Conservation (phyloP, 164 flowering plant species). For the Tetrastigma voinierianum region DNA sequence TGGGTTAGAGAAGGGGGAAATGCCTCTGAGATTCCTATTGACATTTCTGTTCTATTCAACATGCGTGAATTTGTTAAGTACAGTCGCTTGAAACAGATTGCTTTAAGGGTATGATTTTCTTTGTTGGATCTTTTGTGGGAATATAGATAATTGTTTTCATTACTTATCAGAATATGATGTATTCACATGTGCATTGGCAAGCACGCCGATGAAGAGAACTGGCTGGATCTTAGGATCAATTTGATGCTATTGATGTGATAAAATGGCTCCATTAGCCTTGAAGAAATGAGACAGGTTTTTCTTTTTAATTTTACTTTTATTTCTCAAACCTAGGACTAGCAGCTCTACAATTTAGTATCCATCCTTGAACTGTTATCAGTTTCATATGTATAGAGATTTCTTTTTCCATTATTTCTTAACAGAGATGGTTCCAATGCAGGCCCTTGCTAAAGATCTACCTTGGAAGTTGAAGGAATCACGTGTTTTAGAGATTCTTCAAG, state of each 20-base stretch:
- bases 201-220: constrained; percentile 79
- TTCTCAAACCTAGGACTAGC: constrained; percentile 7
- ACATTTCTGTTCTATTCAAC: constrained; percentile 86
- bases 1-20: constrained; percentile 99
- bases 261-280: constrained; percentile 93
- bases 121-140: neutral
- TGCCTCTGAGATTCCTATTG: constrained; percentile 95
- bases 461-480: constrained; percentile 90
- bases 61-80: constrained; percentile 95
- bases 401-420: neutral
- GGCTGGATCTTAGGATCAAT: constrained; percentile 85
- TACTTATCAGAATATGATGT: neutral
- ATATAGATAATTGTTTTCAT: neutral
- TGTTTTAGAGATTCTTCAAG: constrained; percentile 90
- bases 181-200: constrained; percentile 73
- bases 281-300: constrained; percentile 93
- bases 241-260: constrained; percentile 94
- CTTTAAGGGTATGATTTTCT: constrained; percentile 65
- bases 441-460: constrained; percentile 97
- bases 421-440: constrained; percentile 47
- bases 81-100: constrained; percentile 93
- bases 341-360: neutral
- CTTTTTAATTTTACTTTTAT: neutral
- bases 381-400: neutral
- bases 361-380: neutral